Evolutionary conservation across 176 grass and related monocot species (phyloP).

Genomic region (Ampelocalamus luodianensis): DNA sequence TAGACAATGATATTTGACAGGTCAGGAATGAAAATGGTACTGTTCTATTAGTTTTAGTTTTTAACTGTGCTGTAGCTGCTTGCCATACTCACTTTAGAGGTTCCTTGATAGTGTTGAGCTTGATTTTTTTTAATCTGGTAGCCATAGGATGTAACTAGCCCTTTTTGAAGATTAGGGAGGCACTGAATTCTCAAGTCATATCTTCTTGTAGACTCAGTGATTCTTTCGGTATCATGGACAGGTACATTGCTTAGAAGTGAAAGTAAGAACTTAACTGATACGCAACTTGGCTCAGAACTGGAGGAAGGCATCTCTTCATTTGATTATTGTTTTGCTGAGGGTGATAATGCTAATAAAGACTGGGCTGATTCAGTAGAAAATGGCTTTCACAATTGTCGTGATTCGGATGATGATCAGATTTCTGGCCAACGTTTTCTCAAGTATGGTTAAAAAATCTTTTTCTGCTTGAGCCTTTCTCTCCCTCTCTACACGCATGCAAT

Average conservation of each 20-base stretch:
- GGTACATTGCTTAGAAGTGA: slow-evolving; percentile 45
- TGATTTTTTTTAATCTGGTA: neutral
- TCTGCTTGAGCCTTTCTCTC: neutral
- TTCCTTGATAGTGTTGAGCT: slow-evolving; percentile 22
- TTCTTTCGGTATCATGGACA: slow-evolving; percentile 52
- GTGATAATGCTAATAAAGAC: slow-evolving; percentile 45
- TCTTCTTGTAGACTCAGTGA: slow-evolving; percentile 34
- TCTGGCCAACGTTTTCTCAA: slow-evolving; percentile 38
- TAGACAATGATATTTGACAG: neutral
- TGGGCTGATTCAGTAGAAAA: slow-evolving; percentile 53
- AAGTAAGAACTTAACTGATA: slow-evolving; percentile 39
- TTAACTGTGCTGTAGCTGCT: slow-evolving; percentile 3
- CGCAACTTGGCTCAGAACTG: slow-evolving; percentile 32
- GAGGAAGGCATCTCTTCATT: slow-evolving; percentile 49
- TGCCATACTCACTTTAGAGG: slow-evolving; percentile 9
- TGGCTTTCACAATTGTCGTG: slow-evolving; percentile 34
- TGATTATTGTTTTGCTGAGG: slow-evolving; percentile 38
- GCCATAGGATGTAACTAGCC: neutral
- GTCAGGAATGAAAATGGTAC: neutral
- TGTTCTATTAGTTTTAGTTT: neutral
- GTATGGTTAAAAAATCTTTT: slow-evolving; percentile 48
- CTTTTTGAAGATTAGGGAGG: slow-evolving; percentile 17
- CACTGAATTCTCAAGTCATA: slow-evolving; percentile 13
- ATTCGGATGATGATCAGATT: slow-evolving; percentile 27
- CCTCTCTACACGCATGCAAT: neutral